Evolutionary conservation across 257 asterid species (phyloP).

Genomic region (Nemophila menziesii): DNA sequence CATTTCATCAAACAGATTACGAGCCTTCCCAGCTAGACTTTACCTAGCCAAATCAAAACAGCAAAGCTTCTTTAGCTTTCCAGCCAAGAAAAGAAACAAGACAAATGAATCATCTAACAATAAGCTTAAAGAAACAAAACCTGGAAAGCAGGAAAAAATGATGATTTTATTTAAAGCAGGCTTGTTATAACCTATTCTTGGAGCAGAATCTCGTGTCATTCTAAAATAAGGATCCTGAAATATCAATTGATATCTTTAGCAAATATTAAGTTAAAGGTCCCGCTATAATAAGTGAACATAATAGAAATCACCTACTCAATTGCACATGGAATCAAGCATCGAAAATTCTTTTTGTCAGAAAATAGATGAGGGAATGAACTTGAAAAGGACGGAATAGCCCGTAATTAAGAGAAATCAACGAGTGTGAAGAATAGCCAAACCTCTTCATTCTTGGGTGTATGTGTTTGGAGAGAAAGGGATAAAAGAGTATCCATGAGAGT

Average conservation of each 20-base stretch:
- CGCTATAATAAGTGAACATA: slow-evolving; percentile 5
- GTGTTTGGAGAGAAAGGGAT: no score
- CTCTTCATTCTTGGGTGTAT: no score
- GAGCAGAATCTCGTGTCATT: slow-evolving; percentile 99
- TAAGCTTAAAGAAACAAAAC: slow-evolving; percentile 35
- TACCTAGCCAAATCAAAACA: no score
- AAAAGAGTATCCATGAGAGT: no score
- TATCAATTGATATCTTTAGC: not conserved
- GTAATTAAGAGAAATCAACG: slow-evolving; percentile 12
- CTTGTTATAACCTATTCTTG: slow-evolving; percentile 77
- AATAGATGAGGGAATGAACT: slow-evolving; percentile 92
- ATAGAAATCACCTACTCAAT: slow-evolving; percentile 71
- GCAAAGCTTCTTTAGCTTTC: no score
- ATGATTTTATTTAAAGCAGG: slow-evolving; percentile 90
- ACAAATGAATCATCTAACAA: no score
- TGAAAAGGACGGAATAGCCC: slow-evolving; percentile 96
- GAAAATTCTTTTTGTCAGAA: slow-evolving; percentile 53
- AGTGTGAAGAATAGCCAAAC: no score
- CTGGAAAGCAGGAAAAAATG: slow-evolving; percentile 97
- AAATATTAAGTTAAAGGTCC: not conserved
- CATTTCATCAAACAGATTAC: no score
- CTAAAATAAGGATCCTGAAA: slow-evolving; percentile 94
- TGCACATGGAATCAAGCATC: slow-evolving; percentile 95
- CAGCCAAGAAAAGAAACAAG: no score
- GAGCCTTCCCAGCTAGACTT: no score